Base-by-base conservation (phyloP, 768 basidiomycete genomes). In the Podaxis mareebaensis region DNA sequence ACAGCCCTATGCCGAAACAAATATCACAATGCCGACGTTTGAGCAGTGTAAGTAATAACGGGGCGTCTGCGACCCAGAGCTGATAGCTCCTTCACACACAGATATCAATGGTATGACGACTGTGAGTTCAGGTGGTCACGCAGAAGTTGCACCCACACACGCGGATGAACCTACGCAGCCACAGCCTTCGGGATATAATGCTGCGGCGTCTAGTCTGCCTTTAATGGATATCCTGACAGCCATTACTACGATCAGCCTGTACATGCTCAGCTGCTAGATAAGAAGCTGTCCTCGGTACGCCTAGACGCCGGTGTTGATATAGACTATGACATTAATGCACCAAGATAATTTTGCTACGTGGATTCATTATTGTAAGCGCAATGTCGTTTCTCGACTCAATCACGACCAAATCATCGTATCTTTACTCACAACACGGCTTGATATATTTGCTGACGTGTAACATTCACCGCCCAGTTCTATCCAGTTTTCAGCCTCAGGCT, bases 1-100 rank as follows among this genome's bases (percentile, higher is more conserved):
- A 1, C 77, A 80, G 2, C 85, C 84, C 7, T 87, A 88, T 64
- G 74, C 78, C 10, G 86, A 87, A 70, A 69, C 73, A 8, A 78
- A 77, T 64, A 77, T 77, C 55, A 68, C 77, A 0, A 65, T 78
- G 60, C 81, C 80, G 11, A 69, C 75, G 3, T 87, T 86, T 67
- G 69, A 74, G 1, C 74, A 84, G 67, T 85, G 85, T 85, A 33
- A 46, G 80, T 73, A 20, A 59, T 26, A 20, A 26, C 4, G 10
- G 40, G 38, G 24, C 22, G n/a, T n/a, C 53, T 48, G 17, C 4
- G 22, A 30, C n/a, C 11, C 40, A 1, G 13, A 38, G 3, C 15
- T 24, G 12, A 36, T 28, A 39, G 3, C 24, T 10, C 17, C 11
- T 28, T n/a, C n/a, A 33, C 20, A 36, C n/a, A 3, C 12, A 63